These are phyloP conservation scores for Eucalyptus pauciflora DNA, from an alignment of 345 rosid genomes.

Conservation along the genomic window DNA sequence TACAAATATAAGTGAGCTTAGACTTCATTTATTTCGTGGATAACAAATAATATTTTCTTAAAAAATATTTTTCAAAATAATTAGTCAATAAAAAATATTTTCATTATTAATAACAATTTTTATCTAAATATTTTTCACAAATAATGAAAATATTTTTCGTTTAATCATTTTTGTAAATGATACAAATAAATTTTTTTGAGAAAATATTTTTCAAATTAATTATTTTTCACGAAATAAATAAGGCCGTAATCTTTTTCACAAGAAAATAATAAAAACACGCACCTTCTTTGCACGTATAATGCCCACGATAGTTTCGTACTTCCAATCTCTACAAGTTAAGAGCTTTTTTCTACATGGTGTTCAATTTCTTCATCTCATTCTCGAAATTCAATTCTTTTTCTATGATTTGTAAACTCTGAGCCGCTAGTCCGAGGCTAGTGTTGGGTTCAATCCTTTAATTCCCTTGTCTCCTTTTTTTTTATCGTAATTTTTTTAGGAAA, in stretches of 20 bases:
- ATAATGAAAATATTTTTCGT: not conserved
- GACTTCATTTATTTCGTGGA: accelerated
- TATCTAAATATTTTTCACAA: not conserved
- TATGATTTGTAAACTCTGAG: no score
- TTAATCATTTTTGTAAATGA: not conserved
- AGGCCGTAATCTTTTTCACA: not conserved
- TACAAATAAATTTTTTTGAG: not conserved
- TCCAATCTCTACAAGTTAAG: not conserved
- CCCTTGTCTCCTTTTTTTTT: no score
- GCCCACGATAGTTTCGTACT: not conserved
- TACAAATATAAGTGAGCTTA: not conserved
- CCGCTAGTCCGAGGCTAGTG: no score
- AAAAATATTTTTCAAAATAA: accelerated
- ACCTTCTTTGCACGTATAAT: not conserved
- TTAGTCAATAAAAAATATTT: not conserved
- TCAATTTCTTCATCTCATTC: not conserved
- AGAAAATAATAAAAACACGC: not conserved
- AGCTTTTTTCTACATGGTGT: not conserved
- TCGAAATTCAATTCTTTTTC: not conserved
- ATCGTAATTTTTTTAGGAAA: not conserved
- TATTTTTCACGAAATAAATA: accelerated
- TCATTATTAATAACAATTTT: not conserved
- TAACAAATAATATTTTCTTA: not conserved
- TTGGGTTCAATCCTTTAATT: no score
- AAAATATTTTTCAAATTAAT: not conserved